These are phyloP conservation scores for Endotrypanum monterogeii DNA, from an alignment of 208 protist genomes.

Conservation along the genomic window DNA sequence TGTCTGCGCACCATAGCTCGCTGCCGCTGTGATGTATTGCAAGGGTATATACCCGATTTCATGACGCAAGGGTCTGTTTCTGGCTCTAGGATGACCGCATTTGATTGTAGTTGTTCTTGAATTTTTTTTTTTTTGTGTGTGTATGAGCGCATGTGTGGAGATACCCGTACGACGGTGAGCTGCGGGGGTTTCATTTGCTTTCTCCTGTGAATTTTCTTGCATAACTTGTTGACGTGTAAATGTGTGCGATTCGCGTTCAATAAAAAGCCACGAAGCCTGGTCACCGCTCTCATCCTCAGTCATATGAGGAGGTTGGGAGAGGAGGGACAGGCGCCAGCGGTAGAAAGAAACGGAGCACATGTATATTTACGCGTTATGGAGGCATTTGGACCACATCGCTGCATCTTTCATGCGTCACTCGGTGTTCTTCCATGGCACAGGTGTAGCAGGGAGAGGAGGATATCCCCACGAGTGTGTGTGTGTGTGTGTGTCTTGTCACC, in stretches of 20 bases:
- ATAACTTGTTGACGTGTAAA: background rate
- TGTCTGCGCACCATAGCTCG: constrained; percentile 8
- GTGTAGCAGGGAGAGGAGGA: background rate
- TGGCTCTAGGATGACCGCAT: too few species aligned
- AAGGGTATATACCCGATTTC: background rate
- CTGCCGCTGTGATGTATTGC: constrained; percentile 3
- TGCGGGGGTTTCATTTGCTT: background rate
- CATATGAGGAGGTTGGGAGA: background rate
- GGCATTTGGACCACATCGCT: too few species aligned
- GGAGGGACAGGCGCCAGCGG: too few species aligned
- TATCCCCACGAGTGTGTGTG: background rate
- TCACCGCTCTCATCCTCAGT: too few species aligned
- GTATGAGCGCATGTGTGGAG: too few species aligned
- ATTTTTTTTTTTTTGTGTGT: too few species aligned
- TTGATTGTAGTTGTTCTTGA: too few species aligned
- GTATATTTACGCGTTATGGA: too few species aligned
- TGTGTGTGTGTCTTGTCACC: background rate
- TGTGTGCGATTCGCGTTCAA: too few species aligned
- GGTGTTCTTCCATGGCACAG: background rate
- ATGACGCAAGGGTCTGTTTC: too few species aligned
- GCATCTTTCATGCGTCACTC: background rate
- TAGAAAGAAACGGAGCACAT: too few species aligned
- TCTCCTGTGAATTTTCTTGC: background rate
- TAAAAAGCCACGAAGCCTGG: background rate
- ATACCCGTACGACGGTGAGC: background rate